Percentiles rank a stretch among this genome's conserved stretches.
These are phyloP conservation scores for Letharia lupina DNA, from an alignment of 495 filamentous ascomycete genomes.

Conservation along the genomic window DNA sequence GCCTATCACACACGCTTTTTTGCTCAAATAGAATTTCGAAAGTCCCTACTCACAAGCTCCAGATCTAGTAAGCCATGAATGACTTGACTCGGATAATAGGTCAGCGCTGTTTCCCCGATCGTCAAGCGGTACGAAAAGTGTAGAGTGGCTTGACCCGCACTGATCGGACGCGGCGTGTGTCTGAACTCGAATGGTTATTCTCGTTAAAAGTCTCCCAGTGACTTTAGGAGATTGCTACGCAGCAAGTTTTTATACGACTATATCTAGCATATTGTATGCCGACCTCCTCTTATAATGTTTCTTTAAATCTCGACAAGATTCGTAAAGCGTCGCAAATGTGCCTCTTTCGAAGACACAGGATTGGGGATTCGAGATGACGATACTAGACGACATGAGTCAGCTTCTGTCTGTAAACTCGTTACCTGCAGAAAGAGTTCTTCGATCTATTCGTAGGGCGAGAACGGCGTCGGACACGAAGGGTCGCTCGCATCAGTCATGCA, in stretches of 20 bases:
- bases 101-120: background rate
- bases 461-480: conserved; percentile 3
- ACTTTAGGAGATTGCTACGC: background rate
- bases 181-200: background rate
- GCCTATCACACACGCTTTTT: too few species aligned
- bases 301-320: background rate
- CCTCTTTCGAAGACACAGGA: conserved; percentile 9
- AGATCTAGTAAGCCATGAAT: too few species aligned
- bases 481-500: conserved; percentile 7
- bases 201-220: background rate
- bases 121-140: background rate
- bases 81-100: too few species aligned
- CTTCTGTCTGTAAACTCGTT: conserved; percentile 8
- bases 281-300: conserved; percentile 10
- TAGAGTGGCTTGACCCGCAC: background rate
- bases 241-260: background rate
- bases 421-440: conserved; percentile 7
- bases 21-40: background rate
- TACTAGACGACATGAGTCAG: conserved; percentile 2
- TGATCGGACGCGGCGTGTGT: background rate
- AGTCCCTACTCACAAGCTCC: too few species aligned
- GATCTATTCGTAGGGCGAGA: conserved; percentile 8
- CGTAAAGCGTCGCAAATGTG: conserved; percentile 1
- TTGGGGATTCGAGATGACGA: conserved; percentile 1
- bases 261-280: background rate